Base-by-base conservation (phyloP, 352 stramenopile genomes). In the Globisporangium polare region DNA sequence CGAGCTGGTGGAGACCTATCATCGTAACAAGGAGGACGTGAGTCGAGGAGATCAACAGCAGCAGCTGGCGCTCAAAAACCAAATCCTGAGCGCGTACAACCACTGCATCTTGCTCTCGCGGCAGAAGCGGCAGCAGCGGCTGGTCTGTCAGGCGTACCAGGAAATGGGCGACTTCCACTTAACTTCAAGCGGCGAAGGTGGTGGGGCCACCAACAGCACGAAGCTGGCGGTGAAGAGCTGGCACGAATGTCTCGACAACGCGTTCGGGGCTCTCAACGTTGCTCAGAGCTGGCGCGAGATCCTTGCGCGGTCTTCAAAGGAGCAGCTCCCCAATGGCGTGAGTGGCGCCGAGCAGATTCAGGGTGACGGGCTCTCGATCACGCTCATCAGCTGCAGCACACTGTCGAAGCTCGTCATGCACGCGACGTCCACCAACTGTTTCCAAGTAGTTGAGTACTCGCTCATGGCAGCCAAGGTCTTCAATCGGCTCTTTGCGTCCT, bases 91-190 rank as follows among this genome's bases (percentile, higher is more conserved):
- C 35, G 62, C 71, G 1, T 92, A 80, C 51, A 74, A 59, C 8
- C 71, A 80, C 3, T 89, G 78, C 66, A 71, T 93, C 6, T 20
- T 71, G 13, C 62, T 90, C 5, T 76, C 72, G 8, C 70, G 82
- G 0, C 80, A 95, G 56, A 93, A 95, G 52, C 71, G 79, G 0
- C 77, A 90, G 54, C 80, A 74, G n/a, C 68, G 68, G 5, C 47
- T 89, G 12, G 63, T 80, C 5, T 83, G 81, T 13, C 83, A 84
- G 39, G 80, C 77, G 15, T 68, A 92, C 10, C 72, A 89, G 35
- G 86, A 92, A 59, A 53, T 79, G 4, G 86, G 86, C 13, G 83
- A 95, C 60, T 93, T 92, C 26, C 51, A 84, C n/a, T 83, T 88
- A 52, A 71, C 74, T 2, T 71, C 5, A 9, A 33, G 65, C n/a